A percentile compares a stretch with the other conserved stretches of the same genome.
phyloP scores from a whole-genome alignment of 305 asterid species.

The Coffea humblotiana region DNA sequence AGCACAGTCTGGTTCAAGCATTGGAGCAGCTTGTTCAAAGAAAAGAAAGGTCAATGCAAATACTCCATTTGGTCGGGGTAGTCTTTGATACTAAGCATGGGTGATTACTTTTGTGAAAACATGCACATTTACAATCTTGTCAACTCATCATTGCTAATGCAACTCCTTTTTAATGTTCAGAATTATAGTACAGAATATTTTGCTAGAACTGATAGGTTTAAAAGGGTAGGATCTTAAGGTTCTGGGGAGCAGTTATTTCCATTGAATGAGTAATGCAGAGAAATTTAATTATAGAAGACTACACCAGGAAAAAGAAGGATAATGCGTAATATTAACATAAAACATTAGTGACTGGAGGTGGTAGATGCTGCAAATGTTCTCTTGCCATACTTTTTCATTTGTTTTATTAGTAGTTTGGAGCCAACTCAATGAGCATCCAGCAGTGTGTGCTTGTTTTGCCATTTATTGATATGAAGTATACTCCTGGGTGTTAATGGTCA shows the following conservation, averaged over 20 bases:
- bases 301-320: not conserved
- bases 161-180: too few species aligned
- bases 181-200: not conserved
- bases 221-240: not conserved
- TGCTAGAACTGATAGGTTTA: not conserved
- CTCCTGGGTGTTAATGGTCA: not conserved
- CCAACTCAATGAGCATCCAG: not conserved
- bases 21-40: slow-evolving; percentile 94
- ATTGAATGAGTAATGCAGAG: not conserved
- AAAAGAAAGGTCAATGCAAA: slow-evolving; percentile 64
- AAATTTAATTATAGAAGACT: not conserved
- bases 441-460: not conserved
- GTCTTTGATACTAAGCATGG: not conserved
- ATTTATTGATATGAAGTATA: not conserved
- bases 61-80: not conserved
- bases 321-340: not conserved
- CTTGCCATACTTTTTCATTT: not conserved
- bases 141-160: not conserved
- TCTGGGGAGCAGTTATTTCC: not conserved
- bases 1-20: slow-evolving; percentile 98
- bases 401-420: not conserved
- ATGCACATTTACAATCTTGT: not conserved
- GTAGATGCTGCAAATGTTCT: not conserved
- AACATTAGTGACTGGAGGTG: not conserved
- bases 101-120: too few species aligned